Evolutionary conservation across 352 stramenopile genomes (phyloP).

Genomic region (Pythium folliculosum): DNA sequence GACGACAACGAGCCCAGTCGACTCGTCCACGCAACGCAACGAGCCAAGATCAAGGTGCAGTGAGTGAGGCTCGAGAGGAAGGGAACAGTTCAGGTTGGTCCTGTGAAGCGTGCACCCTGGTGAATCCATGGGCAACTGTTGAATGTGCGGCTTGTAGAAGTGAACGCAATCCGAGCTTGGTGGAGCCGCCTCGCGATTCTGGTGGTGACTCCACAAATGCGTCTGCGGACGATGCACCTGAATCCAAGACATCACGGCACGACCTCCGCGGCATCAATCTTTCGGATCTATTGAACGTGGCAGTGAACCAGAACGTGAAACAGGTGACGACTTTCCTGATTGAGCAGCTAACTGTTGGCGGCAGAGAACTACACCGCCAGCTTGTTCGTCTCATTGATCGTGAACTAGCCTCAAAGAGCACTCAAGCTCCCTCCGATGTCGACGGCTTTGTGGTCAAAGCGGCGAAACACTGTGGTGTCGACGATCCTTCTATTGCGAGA

Average conservation of each 20-base stretch:
- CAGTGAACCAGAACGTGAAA: slow-evolving; percentile 3
- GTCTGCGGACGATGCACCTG: background rate
- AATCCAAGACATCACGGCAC: slow-evolving; percentile 3
- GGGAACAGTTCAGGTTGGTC: slow-evolving; percentile 39
- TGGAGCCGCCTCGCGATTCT: slow-evolving; percentile 21
- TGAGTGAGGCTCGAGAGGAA: background rate
- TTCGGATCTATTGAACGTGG: slow-evolving; percentile 11
- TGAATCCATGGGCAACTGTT: slow-evolving; percentile 56
- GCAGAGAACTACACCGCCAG: background rate
- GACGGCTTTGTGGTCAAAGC: background rate
- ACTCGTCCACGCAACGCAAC: background rate
- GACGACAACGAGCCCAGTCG: slow-evolving; percentile 17
- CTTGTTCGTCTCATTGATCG: background rate
- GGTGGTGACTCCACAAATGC: background rate
- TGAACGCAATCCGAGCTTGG: slow-evolving; percentile 49
- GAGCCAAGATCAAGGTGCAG: slow-evolving; percentile 1
- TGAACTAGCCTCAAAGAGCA: background rate
- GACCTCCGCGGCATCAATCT: slow-evolving; percentile 9
- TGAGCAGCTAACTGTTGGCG: slow-evolving; percentile 4
- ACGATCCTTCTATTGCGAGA: background rate
- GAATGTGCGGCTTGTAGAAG: slow-evolving; percentile 58
- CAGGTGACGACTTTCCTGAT: slow-evolving; percentile 21
- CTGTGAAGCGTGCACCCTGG: slow-evolving; percentile 65
- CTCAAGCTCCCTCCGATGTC: background rate
- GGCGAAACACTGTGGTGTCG: background rate